phyloP scores from a whole-genome alignment of 2,329 filamentous ascomycete genomes.

The Ophiocordyceps camponoti-leonardi region DNA sequence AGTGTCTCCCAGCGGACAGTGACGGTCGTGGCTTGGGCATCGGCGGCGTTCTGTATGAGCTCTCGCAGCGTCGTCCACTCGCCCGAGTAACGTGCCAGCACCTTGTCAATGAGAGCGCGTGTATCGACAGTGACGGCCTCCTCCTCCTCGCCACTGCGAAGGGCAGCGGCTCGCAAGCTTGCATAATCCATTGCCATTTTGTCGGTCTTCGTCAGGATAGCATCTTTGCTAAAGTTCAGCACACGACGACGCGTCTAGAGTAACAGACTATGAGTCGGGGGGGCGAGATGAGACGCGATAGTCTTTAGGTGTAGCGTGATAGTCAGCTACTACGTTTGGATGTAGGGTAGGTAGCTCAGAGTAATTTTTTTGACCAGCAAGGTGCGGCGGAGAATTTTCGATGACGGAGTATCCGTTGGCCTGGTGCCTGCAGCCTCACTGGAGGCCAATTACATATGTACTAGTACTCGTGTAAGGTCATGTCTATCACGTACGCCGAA shows the following conservation, averaged over 20 bases:
- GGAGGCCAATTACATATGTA: too few species aligned
- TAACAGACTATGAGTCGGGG: too few species aligned
- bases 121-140: conserved; percentile 98
- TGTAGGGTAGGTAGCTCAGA: too few species aligned
- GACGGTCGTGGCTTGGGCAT: conserved; percentile 80
- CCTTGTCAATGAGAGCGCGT: conserved; percentile 90
- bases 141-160: conserved; percentile 75
- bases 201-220: not conserved
- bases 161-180: conserved; percentile 68
- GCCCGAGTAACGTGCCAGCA: conserved; percentile 86
- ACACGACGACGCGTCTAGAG: not conserved
- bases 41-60: conserved; percentile 95
- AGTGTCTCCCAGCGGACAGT: conserved; percentile 84
- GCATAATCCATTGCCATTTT: conserved; percentile 45
- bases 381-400: too few species aligned
- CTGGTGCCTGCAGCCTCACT: too few species aligned
- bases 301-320: too few species aligned
- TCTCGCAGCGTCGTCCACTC: conserved; percentile 87
- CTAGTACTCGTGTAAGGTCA: too few species aligned
- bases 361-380: too few species aligned
- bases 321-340: too few species aligned
- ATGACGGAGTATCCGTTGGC: too few species aligned
- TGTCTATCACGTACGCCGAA: too few species aligned
- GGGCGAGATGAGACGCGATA: too few species aligned
- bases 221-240: not conserved